A percentile compares a stretch with the other conserved stretches of the same genome.
Conservation (phyloP, 1,284 basidiomycete species). For the Ustilago vetiveriae region DNA sequence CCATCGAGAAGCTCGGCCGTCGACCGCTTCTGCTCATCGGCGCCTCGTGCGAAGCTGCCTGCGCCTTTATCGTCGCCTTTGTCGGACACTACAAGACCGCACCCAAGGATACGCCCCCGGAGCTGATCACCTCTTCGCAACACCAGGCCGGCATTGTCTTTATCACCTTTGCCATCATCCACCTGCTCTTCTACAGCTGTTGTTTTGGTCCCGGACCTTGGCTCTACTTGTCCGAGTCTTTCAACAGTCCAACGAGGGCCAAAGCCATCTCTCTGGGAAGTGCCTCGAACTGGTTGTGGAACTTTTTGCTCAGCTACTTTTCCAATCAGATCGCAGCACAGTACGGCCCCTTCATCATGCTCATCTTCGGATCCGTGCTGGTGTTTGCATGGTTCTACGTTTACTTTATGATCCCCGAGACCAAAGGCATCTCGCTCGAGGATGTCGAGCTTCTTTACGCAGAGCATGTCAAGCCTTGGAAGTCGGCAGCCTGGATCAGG, state of each 20-base stretch:
- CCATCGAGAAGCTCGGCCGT: conserved; percentile 68
- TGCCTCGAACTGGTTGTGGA: conserved; percentile 75
- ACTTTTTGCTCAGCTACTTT: conserved; percentile 79
- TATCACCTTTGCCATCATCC: conserved; percentile 79
- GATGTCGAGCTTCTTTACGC: conserved; percentile 71
- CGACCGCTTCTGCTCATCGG: conserved; percentile 69
- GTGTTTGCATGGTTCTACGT: conserved; percentile 68
- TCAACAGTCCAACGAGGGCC: conserved; percentile 76
- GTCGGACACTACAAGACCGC: conserved; percentile 70
- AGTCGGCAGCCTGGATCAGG: conserved; percentile 33
- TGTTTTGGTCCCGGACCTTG: conserved; percentile 79
- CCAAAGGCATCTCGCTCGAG: conserved; percentile 78
- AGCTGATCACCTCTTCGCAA: conserved; percentile 57
- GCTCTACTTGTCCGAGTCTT: conserved; percentile 73
- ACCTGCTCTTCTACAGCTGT: conserved; percentile 77
- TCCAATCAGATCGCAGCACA: conserved; percentile 74
- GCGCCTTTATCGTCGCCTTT: conserved; percentile 70
- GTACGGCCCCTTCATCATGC: conserved; percentile 74
- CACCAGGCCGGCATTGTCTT: conserved; percentile 73
- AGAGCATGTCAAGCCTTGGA: conserved; percentile 38
- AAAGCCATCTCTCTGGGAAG: conserved; percentile 79
- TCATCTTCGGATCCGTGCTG: conserved; percentile 76
- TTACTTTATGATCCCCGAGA: conserved; percentile 79
- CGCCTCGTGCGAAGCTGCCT: conserved; percentile 66
- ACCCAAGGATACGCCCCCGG: conserved; percentile 70